Percentiles rank a stretch among this genome's conserved stretches.
Evolutionary conservation across 2,329 filamentous ascomycete genomes (phyloP).

Genomic region (Cordyceps cicadae): DNA sequence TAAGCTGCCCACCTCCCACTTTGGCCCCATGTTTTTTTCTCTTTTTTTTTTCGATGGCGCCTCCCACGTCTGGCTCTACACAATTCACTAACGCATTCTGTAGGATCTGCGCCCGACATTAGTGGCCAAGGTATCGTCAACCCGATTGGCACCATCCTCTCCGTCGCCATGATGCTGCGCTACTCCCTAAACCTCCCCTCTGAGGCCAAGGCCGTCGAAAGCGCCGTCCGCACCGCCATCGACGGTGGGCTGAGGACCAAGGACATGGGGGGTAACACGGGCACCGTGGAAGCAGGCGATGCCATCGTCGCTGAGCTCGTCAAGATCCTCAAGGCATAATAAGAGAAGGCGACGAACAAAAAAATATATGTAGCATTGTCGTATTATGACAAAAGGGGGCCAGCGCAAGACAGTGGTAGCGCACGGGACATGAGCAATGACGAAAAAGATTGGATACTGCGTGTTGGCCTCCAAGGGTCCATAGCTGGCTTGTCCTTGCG

Average conservation of each 20-base stretch:
- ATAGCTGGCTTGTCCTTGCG: no score
- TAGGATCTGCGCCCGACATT: constrained; percentile 86
- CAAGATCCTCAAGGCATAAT: constrained; percentile 47
- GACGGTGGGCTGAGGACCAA: constrained; percentile 71
- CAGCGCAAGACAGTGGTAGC: no score
- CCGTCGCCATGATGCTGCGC: constrained; percentile 89
- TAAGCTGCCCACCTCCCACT: constrained; percentile 25
- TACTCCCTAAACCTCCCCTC: constrained; percentile 77
- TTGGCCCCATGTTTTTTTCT: not conserved
- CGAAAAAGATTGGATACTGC: no score
- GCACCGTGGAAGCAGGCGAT: constrained; percentile 69
- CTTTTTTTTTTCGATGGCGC: no score
- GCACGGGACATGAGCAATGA: no score
- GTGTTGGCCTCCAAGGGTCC: no score
- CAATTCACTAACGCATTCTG: not conserved
- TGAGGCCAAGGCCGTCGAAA: constrained; percentile 72
- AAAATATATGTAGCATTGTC: no score
- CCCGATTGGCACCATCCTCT: constrained; percentile 85
- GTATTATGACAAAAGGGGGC: no score
- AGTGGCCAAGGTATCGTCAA: constrained; percentile 78
- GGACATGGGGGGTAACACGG: constrained; percentile 72
- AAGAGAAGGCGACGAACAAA: not conserved
- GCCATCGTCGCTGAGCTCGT: constrained; percentile 65
- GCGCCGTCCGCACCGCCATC: constrained; percentile 70
- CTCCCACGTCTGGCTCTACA: not conserved